Base-by-base conservation (phyloP, 306 rosid species). In the Fragaria ananassa region DNA sequence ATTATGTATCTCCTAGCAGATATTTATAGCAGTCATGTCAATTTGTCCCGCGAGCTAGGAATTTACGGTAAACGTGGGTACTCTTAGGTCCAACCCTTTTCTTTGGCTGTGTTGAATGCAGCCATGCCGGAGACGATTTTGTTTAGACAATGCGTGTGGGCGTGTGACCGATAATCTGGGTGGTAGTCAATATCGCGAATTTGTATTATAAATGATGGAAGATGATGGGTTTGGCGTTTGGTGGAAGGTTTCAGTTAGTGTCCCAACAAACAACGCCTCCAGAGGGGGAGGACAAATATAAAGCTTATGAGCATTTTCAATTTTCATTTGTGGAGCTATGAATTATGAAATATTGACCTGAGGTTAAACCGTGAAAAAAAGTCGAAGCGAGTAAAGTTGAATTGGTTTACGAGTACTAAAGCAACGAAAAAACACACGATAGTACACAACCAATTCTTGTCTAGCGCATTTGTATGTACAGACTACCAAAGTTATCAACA, bases 391-490 rank as follows among this genome's bases (percentile, higher is more conserved):
- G 34, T 31, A 31, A 31, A 31, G 34, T 31, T 31, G 60, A 76
- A 76, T 25, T 47, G 69, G 53, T 41, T 44, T n/a, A 41, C 11
- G 47, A 12, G 68, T 42, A 47, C n/a, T 6, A 31, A 6, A 45
- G 10, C 62, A 34, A 3, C 12, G 34, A 74, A 14, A 34, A 50
- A n/a, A 63, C 21, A 10, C 8, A 21, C 21, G 21, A 68, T 2
- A 68, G 29, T 29, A 56, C 50, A 68, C 46, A 19, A 31, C 18
- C 41, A 23, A 69, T 27, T 29, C 60, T 70, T 29, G 82, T 64
- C 27, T 44, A 47, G 58, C 70, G 53, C 63, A 53, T 44, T 76
- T 64, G 27, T 54, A 74, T 63, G 34, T 63, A 80, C 86, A 81
- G 35, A 82, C 27, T 31, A 31, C 41, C 50, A 49, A 58, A 71